Percentiles rank a stretch among this genome's conserved stretches.
Evolutionary conservation across 129 eudicot genomes (phyloP).

Genomic region (Dittrichia graveolens): DNA sequence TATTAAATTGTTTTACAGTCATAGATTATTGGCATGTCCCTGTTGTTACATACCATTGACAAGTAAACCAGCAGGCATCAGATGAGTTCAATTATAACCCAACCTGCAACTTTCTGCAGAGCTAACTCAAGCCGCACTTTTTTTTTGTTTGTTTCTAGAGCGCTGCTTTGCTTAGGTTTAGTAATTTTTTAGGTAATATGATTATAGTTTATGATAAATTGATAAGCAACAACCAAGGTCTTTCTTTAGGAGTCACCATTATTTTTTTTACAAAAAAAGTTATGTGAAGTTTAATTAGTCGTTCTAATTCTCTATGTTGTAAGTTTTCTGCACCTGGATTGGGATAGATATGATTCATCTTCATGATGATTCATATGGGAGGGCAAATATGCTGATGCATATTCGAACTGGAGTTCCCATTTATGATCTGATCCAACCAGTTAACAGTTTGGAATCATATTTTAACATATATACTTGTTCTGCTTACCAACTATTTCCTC

Average conservation of each 20-base stretch:
- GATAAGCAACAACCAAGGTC: neutral
- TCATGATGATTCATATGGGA: neutral
- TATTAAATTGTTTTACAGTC: slow-evolving; percentile 4
- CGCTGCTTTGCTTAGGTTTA: slow-evolving; percentile 7
- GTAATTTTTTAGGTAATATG: slow-evolving; percentile 16
- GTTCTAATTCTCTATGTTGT: neutral
- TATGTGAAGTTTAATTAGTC: slow-evolving; percentile 6
- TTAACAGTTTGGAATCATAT: slow-evolving; percentile 12
- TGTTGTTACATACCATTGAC: neutral
- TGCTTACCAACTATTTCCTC: neutral
- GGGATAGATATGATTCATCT: slow-evolving; percentile 14
- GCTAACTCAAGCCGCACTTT: neutral
- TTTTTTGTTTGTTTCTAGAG: slow-evolving; percentile 13
- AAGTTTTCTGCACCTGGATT: slow-evolving; percentile 16
- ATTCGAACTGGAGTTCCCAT: neutral
- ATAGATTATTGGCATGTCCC: neutral
- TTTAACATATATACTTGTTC: neutral
- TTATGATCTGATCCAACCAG: slow-evolving; percentile 8
- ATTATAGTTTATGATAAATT: slow-evolving; percentile 7
- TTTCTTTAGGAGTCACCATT: neutral
- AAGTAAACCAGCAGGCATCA: neutral
- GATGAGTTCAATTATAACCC: neutral
- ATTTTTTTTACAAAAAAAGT: neutral
- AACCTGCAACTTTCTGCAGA: slow-evolving; percentile 12
- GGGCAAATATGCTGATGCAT: neutral